These are phyloP conservation scores for Aspergillus cavernicola DNA, from an alignment of 495 filamentous ascomycete species.

Conservation along the genomic window DNA sequence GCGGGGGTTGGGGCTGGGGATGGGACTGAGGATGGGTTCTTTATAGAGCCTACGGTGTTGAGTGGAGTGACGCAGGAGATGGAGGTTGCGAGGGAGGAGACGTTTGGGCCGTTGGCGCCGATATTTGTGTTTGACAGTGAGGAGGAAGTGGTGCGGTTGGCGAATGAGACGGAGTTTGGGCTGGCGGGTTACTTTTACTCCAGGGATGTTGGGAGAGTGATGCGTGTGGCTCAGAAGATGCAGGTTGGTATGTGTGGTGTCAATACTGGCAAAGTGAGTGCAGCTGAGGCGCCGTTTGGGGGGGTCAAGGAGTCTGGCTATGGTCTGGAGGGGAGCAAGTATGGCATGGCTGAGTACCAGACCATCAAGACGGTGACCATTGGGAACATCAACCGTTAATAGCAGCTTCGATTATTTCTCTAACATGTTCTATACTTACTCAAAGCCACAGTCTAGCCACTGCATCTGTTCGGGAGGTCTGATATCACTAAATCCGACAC, in stretches of 20 bases:
- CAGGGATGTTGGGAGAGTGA: slow-evolving; percentile 18
- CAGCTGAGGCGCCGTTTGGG: background rate
- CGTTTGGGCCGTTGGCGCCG: slow-evolving; percentile 29
- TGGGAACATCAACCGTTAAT: too few species aligned
- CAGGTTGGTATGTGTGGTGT: slow-evolving; percentile 31
- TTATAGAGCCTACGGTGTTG: slow-evolving; percentile 68
- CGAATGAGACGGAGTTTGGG: slow-evolving; percentile 28
- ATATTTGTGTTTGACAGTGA: slow-evolving; percentile 27
- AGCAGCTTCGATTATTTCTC: too few species aligned
- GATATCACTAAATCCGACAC: too few species aligned
- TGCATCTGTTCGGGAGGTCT: too few species aligned
- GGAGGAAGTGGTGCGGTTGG: slow-evolving; percentile 22
- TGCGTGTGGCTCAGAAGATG: slow-evolving; percentile 21
- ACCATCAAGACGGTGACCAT: background rate
- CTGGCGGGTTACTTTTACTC: slow-evolving; percentile 32
- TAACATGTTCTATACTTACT: too few species aligned
- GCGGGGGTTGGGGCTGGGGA: too few species aligned
- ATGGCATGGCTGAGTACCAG: background rate
- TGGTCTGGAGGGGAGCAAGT: background rate
- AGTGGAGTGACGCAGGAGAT: slow-evolving; percentile 54
- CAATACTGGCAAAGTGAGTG: slow-evolving; percentile 22
- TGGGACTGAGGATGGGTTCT: slow-evolving; percentile 49
- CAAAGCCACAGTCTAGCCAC: too few species aligned
- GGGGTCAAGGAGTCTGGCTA: background rate
- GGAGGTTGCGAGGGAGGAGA: slow-evolving; percentile 26